phyloP scores from a whole-genome alignment of 2,329 filamentous ascomycete genomes.

The Periconia sp. region DNA sequence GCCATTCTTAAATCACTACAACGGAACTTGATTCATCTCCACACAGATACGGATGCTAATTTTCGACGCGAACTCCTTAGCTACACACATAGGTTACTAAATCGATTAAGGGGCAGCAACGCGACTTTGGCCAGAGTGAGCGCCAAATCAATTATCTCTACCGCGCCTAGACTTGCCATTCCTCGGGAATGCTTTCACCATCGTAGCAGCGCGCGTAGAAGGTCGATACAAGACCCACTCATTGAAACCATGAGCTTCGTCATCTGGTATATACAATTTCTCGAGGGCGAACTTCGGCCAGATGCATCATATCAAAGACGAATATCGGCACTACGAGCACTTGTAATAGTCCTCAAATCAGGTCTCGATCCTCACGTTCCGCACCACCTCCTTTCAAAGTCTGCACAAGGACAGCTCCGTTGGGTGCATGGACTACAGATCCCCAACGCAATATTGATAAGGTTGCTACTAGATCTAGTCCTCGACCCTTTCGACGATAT shows the following conservation, averaged over 20 bases:
- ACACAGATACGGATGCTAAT: slow-evolving; percentile 85
- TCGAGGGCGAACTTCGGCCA: slow-evolving; percentile 75
- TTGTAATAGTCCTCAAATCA: slow-evolving; percentile 70
- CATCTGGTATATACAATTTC: slow-evolving; percentile 74
- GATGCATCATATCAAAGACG: slow-evolving; percentile 91
- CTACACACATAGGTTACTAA: slow-evolving; percentile 76
- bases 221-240: slow-evolving; percentile 33
- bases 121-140: slow-evolving; percentile 34
- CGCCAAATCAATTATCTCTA: slow-evolving; percentile 10
- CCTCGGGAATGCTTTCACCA: slow-evolving; percentile 15
- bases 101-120: slow-evolving; percentile 62
- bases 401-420: slow-evolving; percentile 54
- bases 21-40: slow-evolving; percentile 71
- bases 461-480: slow-evolving; percentile 76
- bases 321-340: slow-evolving; percentile 76
- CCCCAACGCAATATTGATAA: slow-evolving; percentile 54
- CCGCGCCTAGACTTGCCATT: slow-evolving; percentile 17
- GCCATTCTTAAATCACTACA: slow-evolving; percentile 68
- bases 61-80: slow-evolving; percentile 81
- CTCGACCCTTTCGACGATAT: slow-evolving; percentile 95
- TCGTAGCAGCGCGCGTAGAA: neutral
- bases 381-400: slow-evolving; percentile 49
- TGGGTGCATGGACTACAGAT: slow-evolving; percentile 59
- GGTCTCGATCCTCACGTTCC: slow-evolving; percentile 64
- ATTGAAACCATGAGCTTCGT: slow-evolving; percentile 68